phyloP scores from a whole-genome alignment of 257 asterid genomes.

The Solanum tarapatanum region DNA sequence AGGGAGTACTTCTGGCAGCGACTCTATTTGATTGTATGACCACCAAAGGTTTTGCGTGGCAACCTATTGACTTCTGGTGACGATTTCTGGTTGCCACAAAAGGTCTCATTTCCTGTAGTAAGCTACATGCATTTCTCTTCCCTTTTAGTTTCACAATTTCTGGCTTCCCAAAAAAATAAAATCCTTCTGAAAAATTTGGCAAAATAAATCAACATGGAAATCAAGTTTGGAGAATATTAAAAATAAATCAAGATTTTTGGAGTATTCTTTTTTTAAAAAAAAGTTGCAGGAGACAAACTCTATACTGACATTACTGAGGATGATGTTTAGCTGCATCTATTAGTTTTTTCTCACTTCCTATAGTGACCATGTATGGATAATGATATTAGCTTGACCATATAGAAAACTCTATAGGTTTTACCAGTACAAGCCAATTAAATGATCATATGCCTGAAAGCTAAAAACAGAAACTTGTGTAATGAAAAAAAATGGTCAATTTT shows the following conservation, averaged over 20 bases:
- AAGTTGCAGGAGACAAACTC: neutral
- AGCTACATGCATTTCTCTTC: neutral
- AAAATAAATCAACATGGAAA: neutral
- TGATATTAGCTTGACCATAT: neutral
- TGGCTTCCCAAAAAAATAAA: neutral
- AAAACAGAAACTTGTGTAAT: neutral
- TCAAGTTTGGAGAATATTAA: neutral
- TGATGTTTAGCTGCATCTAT: neutral
- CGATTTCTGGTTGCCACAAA: neutral
- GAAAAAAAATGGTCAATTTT: neutral
- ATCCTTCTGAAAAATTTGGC: neutral
- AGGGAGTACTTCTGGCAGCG: neutral
- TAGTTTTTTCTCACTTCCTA: neutral
- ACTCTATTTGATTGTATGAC: neutral
- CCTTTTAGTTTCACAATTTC: neutral
- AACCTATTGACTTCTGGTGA: neutral
- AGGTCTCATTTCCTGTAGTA: neutral
- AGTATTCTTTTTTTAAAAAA: neutral
- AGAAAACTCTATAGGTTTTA: too few species aligned
- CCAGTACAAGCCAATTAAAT: neutral
- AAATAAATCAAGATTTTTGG: neutral
- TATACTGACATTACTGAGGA: neutral
- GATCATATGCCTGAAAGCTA: neutral
- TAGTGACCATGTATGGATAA: neutral
- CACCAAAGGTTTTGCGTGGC: neutral